Conservation (phyloP, 176 grass and related monocot genomes). For the Hordeum marinum region DNA sequence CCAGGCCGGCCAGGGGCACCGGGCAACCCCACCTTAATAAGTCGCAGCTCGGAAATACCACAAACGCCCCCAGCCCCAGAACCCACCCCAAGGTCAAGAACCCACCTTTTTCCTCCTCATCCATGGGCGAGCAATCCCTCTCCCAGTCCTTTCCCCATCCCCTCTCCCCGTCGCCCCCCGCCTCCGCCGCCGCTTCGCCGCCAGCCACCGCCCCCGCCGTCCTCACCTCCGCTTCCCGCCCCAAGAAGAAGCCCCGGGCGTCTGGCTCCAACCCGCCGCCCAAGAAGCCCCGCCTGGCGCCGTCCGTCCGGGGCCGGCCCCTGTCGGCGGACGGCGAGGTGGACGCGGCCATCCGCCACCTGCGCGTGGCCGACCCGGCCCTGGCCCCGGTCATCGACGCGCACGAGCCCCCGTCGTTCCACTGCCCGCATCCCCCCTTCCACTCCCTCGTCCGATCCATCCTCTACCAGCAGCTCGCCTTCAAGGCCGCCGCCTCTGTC, state of each 20-base stretch:
- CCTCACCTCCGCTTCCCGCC: neutral
- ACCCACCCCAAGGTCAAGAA: neutral
- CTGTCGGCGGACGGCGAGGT: constrained; percentile 70
- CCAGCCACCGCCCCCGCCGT: neutral
- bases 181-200: neutral
- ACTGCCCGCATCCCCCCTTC: constrained; percentile 79
- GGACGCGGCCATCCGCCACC: constrained; percentile 50
- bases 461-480: constrained; percentile 93
- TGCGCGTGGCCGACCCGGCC: constrained; percentile 52
- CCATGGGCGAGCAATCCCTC: constrained; percentile 56
- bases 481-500: constrained; percentile 89
- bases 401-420: constrained; percentile 72
- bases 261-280: neutral
- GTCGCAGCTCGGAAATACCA: constrained; percentile 23
- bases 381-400: constrained; percentile 67
- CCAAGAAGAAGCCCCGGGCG: constrained; percentile 23
- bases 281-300: constrained; percentile 36
- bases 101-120: constrained; percentile 2
- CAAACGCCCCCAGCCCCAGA: constrained; percentile 19
- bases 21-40: neutral
- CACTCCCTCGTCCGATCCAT: constrained; percentile 90
- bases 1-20: neutral
- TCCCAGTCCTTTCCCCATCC: constrained; percentile 19
- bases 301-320: constrained; percentile 38
- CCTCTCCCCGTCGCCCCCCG: constrained; percentile 6